A percentile compares a stretch with the other conserved stretches of the same genome.
These are phyloP conservation scores for Nemania bipapillata DNA, from an alignment of 2,329 filamentous ascomycete species.

Conservation along the genomic window DNA sequence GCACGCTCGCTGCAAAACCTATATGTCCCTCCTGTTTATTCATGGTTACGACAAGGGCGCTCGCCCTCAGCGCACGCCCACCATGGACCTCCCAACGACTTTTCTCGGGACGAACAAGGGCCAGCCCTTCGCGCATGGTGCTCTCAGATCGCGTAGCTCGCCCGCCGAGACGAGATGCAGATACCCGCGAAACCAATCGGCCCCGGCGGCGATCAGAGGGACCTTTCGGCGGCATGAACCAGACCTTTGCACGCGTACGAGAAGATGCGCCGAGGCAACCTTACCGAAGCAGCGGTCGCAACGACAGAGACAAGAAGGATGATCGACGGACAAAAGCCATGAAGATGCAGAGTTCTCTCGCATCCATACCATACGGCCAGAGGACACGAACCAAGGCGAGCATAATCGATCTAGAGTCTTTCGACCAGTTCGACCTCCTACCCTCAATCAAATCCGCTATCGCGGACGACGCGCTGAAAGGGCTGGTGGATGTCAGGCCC, in stretches of 20 bases:
- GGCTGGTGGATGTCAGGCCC: conserved; percentile 78
- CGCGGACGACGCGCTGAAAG: conserved; percentile 76
- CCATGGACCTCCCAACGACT: conserved; percentile 44
- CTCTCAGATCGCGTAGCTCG: conserved; percentile 65
- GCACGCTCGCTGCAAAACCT: conserved; percentile 40
- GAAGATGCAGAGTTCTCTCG: conserved; percentile 89
- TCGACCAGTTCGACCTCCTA: conserved; percentile 82
- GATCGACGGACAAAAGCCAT: conserved; percentile 77
- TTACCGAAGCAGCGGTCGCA: conserved; percentile 27
- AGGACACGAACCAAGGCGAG: conserved; percentile 56
- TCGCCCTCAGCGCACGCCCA: conserved; percentile 35
- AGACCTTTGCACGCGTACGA: conserved; percentile 59
- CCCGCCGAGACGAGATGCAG: conserved; percentile 49
- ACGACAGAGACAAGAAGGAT: conserved; percentile 52
- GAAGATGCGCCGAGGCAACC: conserved; percentile 32
- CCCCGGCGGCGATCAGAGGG: conserved; percentile 58
- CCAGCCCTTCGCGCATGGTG: conserved; percentile 66
- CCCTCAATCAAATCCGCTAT: conserved; percentile 78
- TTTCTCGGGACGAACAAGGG: conserved; percentile 38
- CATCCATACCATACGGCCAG: conserved; percentile 79
- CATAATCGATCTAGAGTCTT: conserved; percentile 75
- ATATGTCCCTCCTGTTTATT: conserved; percentile 50
- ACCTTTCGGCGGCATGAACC: conserved; percentile 68
- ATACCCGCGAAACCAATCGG: conserved; percentile 51
- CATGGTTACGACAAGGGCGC: conserved; percentile 31